Evolutionary conservation across 2,329 filamentous ascomycete genomes (phyloP).

Genomic region (Claviceps purpurea): DNA sequence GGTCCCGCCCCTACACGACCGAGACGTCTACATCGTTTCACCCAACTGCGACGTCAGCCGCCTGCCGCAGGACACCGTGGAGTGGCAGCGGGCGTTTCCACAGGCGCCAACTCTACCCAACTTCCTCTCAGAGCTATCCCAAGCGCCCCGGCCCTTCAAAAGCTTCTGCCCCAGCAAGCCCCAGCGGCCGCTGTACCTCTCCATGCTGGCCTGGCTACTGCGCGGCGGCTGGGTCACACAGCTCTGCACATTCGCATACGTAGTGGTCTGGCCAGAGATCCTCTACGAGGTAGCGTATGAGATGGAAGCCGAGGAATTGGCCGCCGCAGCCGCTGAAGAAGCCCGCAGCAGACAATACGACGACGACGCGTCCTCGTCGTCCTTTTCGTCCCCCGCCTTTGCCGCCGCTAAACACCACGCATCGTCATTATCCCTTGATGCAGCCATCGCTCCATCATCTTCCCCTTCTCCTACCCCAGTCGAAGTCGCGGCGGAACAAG

Average conservation of each 20-base stretch:
- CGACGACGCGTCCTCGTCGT: not conserved
- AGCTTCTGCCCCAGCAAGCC: constrained; percentile 74
- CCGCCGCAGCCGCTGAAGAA: constrained; percentile 16
- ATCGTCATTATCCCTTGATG: no score
- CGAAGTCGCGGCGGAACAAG: constrained; percentile 45
- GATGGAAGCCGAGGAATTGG: constrained; percentile 52
- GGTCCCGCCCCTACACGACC: constrained; percentile 77
- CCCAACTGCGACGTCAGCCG: constrained; percentile 72
- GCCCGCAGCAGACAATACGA: constrained; percentile 5
- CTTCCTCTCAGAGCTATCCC: constrained; percentile 74
- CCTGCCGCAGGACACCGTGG: constrained; percentile 52
- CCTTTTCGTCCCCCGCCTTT: not conserved
- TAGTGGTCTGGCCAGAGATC: constrained; percentile 71
- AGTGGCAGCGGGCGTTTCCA: constrained; percentile 69
- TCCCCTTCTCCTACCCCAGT: constrained; percentile 8
- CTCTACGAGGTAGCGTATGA: constrained; percentile 66
- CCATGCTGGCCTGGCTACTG: constrained; percentile 87
- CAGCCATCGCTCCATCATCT: no score
- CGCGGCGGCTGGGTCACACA: constrained; percentile 89
- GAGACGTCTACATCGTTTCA: constrained; percentile 83
- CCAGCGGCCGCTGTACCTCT: constrained; percentile 76
- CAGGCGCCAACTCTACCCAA: constrained; percentile 71
- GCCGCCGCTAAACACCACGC: not conserved
- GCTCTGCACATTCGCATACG: constrained; percentile 79
- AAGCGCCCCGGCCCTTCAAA: constrained; percentile 70